Conservation (phyloP, 2,329 filamentous ascomycete genomes). For the Sporothrix mexicana region DNA sequence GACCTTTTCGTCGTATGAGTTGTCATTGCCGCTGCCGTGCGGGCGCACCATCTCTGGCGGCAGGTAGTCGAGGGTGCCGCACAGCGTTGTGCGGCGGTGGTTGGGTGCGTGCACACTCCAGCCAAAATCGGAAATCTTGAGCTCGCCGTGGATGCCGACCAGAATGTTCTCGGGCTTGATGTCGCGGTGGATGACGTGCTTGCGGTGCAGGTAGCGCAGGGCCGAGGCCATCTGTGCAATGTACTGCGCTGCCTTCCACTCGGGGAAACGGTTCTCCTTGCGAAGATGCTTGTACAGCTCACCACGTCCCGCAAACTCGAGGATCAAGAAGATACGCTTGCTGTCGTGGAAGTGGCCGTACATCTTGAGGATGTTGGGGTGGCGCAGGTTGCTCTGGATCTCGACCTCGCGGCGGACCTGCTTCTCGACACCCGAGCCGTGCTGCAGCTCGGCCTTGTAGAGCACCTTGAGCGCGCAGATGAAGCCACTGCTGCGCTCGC, state of each 20-base stretch:
- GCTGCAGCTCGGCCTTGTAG: conserved; percentile 81
- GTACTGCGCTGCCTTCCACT: conserved; percentile 86
- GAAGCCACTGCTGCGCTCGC: conserved; percentile 78
- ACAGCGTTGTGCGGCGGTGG: conserved; percentile 92
- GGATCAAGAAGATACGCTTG: conserved; percentile 84
- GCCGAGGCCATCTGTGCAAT: conserved; percentile 91
- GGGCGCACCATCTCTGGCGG: conserved; percentile 96
- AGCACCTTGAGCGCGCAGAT: conserved; percentile 87
- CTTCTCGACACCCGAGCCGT: conserved; percentile 78
- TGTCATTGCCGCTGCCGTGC: conserved; percentile 69
- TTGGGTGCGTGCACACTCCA: conserved; percentile 99
- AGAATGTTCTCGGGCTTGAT: conserved; percentile 99
- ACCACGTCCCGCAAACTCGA: conserved; percentile 84
- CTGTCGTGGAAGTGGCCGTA: conserved; percentile 90
- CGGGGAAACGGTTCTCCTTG: conserved; percentile 78
- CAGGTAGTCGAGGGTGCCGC: conserved; percentile 95
- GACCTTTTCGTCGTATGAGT: conserved; percentile 93
- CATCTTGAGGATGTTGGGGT: conserved; percentile 82
- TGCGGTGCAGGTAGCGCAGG: conserved; percentile 88
- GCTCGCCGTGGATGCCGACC: conserved; percentile 93
- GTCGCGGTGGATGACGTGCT: conserved; percentile 96
- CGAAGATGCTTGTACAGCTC: conserved; percentile 88
- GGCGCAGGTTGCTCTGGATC: conserved; percentile 84
- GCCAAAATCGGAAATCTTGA: conserved; percentile 98
- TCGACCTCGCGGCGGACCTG: conserved; percentile 88